Conservation (phyloP, 2,329 filamentous ascomycete species). For the Penicillium sclerotigenum region DNA sequence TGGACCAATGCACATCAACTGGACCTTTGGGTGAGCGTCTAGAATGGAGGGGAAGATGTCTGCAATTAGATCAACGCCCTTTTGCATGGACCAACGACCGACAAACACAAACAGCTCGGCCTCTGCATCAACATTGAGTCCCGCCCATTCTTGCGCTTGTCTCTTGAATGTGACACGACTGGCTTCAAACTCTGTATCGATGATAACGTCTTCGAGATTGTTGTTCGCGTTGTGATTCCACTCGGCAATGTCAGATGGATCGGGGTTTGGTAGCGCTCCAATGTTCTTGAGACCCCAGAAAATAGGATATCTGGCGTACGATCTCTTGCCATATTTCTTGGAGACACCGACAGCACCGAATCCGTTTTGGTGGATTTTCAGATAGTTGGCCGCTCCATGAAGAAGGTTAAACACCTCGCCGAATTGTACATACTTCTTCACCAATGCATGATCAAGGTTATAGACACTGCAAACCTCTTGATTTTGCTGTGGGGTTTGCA, state of each 20-base stretch:
- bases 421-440: slow-evolving; percentile 62
- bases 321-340: slow-evolving; percentile 65
- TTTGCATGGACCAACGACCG: slow-evolving; percentile 66
- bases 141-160: slow-evolving; percentile 66
- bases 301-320: slow-evolving; percentile 64
- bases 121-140: slow-evolving; percentile 58
- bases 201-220: slow-evolving; percentile 53
- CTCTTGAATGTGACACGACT: slow-evolving; percentile 53
- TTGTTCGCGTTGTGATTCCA: slow-evolving; percentile 56
- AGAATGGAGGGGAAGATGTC: slow-evolving; percentile 64
- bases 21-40: slow-evolving; percentile 58
- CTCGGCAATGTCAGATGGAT: slow-evolving; percentile 61
- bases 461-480: slow-evolving; percentile 64
- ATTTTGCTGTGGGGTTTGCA: slow-evolving; percentile 59
- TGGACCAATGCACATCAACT: slow-evolving; percentile 62
- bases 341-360: slow-evolving; percentile 67
- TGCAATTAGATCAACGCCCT: slow-evolving; percentile 67
- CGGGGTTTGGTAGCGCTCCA: slow-evolving; percentile 62
- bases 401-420: slow-evolving; percentile 67
- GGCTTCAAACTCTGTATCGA: slow-evolving; percentile 57
- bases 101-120: slow-evolving; percentile 67
- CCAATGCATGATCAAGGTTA: slow-evolving; percentile 62
- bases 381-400: slow-evolving; percentile 62
- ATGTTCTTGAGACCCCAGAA: slow-evolving; percentile 65
- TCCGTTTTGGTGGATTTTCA: slow-evolving; percentile 64